Evolutionary conservation across 106 monocot species (phyloP), one percentile per base, ranked within the genome.

Genomic region (Iris macrosiphon): DNA sequence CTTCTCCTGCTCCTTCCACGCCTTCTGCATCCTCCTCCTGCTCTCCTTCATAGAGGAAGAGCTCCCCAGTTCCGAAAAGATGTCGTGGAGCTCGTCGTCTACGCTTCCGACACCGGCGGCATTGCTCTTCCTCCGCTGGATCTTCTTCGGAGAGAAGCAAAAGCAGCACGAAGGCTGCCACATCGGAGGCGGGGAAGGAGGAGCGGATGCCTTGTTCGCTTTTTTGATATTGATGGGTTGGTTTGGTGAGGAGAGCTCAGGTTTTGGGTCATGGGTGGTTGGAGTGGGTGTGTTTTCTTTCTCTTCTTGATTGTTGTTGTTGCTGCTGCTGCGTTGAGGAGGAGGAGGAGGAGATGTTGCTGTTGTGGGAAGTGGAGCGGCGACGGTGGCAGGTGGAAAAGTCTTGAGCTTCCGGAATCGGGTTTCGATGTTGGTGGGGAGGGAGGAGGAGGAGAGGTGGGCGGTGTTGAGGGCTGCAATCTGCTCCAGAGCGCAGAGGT

Each of bases 351-450:
- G n/a, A n/a, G n/a, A n/a, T n/a, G n/a, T n/a, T n/a, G n/a, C n/a
- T n/a, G n/a, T n/a, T n/a, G n/a, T n/a, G n/a, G n/a, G n/a, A n/a
- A n/a, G n/a, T n/a, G n/a, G n/a, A n/a, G n/a, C n/a, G n/a, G n/a
- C n/a, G n/a, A n/a, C 11, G 45, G 29, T 45, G 41, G 30, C 7
- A 23, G 6, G 25, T 4, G 79, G 80, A 29, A 85, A 69, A 15
- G 85, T 76, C 22, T 80, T 80, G 73, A 85, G 85, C 66, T 73
- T 73, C 7, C 65, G 53, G 69, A 80, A 80, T 4, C 80, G 75
- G 50, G 62, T 27, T 13, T 85, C 85, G 61, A 85, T 55, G 44
- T 70, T 46, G 51, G 72, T n/a, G 12, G 85, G 73, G 34, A 85
- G 80, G 13, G 46, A 10, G 57, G 72, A 45, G 53, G 59, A 62